Percentiles rank a stretch among this genome's conserved stretches.
phyloP scores from a whole-genome alignment of 2,329 filamentous ascomycete species.

The Chrysosphaeria jannelii region DNA sequence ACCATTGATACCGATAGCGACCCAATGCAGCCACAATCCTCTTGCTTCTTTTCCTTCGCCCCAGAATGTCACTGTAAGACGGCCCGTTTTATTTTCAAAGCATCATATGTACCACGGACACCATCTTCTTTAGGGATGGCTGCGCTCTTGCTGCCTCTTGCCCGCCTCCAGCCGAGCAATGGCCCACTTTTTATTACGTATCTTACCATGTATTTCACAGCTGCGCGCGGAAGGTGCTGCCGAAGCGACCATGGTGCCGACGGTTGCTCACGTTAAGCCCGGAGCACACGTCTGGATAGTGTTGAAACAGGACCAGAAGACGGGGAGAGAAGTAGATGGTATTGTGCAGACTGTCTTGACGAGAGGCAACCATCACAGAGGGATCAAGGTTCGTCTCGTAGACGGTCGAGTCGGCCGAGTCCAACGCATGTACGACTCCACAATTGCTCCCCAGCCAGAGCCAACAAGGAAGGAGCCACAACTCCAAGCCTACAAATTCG shows the following conservation, averaged over 20 bases:
- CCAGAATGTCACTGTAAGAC: no score
- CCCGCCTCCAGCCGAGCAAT: background rate
- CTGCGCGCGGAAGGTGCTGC: no score
- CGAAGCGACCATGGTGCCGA: slow-evolving; percentile 3
- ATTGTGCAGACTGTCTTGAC: slow-evolving; percentile 38
- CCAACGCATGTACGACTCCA: slow-evolving; percentile 20
- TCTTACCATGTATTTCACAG: no score
- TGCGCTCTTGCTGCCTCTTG: no score
- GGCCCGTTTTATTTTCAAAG: no score
- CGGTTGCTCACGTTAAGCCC: slow-evolving; percentile 16
- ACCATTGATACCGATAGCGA: no score
- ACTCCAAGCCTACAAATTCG: slow-evolving; percentile 1
- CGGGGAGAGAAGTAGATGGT: slow-evolving; percentile 38
- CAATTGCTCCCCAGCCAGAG: background rate
- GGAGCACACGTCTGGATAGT: slow-evolving; percentile 41
- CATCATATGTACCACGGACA: no score
- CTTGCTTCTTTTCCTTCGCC: no score
- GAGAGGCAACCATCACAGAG: slow-evolving; percentile 41
- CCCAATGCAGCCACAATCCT: no score
- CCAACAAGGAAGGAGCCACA: slow-evolving; percentile 2
- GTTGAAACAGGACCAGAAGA: slow-evolving; percentile 46
- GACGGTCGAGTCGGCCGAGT: slow-evolving; percentile 48
- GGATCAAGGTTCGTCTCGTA: slow-evolving; percentile 45
- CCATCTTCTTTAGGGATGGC: no score
- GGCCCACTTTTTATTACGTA: no score